Conservation (phyloP, 305 asterid species). For the Fraxinus nigra region DNA sequence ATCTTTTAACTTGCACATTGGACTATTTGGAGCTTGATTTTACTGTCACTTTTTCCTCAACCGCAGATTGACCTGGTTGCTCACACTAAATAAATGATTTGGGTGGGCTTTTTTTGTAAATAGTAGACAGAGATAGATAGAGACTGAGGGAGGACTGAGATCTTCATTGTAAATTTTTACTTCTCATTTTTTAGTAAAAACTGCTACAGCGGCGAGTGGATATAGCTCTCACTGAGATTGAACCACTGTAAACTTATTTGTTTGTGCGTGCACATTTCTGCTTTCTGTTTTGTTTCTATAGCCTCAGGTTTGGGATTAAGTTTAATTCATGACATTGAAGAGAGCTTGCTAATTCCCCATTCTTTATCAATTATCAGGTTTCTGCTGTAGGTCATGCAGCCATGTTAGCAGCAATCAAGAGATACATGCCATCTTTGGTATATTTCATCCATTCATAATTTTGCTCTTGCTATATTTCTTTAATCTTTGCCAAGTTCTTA, state of each 20-base stretch:
- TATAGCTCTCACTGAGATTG: background rate
- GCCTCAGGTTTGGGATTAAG: background rate
- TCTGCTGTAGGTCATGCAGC: slow-evolving; percentile 91
- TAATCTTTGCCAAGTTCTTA: slow-evolving; percentile 7
- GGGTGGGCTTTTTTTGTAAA: background rate
- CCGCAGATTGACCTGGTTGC: background rate
- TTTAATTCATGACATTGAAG: background rate
- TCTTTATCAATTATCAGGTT: slow-evolving; percentile 39
- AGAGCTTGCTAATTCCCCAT: background rate
- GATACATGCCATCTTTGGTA: slow-evolving; percentile 67
- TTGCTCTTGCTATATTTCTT: background rate
- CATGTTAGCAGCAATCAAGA: slow-evolving; percentile 74
- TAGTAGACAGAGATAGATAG: background rate
- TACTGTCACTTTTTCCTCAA: background rate
- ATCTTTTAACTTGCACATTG: background rate
- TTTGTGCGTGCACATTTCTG: background rate
- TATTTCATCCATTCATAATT: background rate
- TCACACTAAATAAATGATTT: background rate
- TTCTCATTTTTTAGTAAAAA: background rate
- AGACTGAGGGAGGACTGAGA: background rate
- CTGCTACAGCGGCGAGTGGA: background rate
- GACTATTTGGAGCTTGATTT: background rate
- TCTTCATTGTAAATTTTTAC: background rate
- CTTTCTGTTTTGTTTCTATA: background rate
- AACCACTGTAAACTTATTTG: background rate